Evolutionary conservation across 2,329 filamentous ascomycete genomes (phyloP).

Genomic region (Grosmannia huntii): DNA sequence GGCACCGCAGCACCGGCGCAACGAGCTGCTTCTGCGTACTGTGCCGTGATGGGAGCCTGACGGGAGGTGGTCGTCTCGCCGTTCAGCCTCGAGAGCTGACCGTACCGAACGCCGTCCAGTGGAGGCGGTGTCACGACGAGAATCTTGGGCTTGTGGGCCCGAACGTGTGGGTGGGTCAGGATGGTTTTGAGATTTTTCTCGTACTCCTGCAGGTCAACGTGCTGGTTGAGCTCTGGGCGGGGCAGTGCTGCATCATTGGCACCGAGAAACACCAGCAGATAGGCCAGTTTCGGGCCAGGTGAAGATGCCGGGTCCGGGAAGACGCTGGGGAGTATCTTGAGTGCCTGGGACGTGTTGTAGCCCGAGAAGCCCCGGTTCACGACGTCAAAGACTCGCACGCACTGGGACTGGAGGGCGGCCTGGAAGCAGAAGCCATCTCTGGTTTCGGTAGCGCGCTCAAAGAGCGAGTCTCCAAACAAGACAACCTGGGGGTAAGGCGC

Average conservation of each 20-base stretch:
- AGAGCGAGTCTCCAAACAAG: conserved; percentile 83
- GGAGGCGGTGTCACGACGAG: conserved; percentile 76
- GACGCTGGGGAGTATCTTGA: conserved; percentile 55
- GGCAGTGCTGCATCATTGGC: conserved; percentile 78
- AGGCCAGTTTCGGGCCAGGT: conserved; percentile 46
- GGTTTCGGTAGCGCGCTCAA: conserved; percentile 52
- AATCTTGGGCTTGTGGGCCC: conserved; percentile 60
- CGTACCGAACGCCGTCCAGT: conserved; percentile 60
- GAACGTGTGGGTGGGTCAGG: conserved; percentile 56
- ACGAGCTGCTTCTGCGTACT: conserved; percentile 49
- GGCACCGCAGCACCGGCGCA: conserved; percentile 55
- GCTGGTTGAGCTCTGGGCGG: conserved; percentile 50
- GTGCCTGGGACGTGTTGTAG: conserved; percentile 67
- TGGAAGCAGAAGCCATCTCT: conserved; percentile 62
- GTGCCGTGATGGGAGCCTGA: conserved; percentile 33
- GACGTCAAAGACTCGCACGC: conserved; percentile 67
- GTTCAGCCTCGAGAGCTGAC: conserved; percentile 29
- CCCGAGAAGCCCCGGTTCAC: conserved; percentile 81
- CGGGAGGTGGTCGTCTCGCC: conserved; percentile 32
- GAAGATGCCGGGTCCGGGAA: conserved; percentile 40
- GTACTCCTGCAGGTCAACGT: conserved; percentile 67
- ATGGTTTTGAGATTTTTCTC: conserved; percentile 59
- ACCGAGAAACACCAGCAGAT: conserved; percentile 67
- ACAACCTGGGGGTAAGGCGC: conserved; percentile 59
- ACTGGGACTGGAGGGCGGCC: conserved; percentile 55